Evolutionary conservation across 192 early-diverging fungal genomes (phyloP).

Genomic region (Anaeromyces robustus): DNA sequence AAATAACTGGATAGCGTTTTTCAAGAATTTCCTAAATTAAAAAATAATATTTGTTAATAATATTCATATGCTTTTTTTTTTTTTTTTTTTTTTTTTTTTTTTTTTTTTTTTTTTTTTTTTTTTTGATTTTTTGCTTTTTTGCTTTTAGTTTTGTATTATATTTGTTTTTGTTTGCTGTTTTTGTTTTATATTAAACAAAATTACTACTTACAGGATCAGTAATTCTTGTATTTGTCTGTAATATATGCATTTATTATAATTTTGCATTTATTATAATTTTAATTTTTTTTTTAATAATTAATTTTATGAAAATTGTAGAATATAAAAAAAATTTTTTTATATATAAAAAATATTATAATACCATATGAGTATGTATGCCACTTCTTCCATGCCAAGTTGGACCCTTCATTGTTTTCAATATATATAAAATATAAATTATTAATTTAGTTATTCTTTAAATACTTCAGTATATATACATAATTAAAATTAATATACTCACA

Average conservation of each 20-base stretch:
- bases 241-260: slow-evolving; percentile 10
- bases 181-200: too few species aligned
- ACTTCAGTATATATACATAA: too few species aligned
- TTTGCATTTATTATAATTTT: too few species aligned
- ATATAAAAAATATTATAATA: not conserved
- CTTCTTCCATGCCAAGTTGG: slow-evolving; percentile 76
- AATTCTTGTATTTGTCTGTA: slow-evolving; percentile 96
- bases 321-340: not conserved
- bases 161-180: too few species aligned
- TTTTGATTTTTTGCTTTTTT: too few species aligned
- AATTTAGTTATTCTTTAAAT: too few species aligned
- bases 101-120: too few species aligned
- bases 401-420: slow-evolving; percentile 34
- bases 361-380: slow-evolving; percentile 16
- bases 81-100: too few species aligned
- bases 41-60: not conserved
- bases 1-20: slow-evolving; percentile 59
- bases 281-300: too few species aligned
- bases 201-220: slow-evolving; percentile 91
- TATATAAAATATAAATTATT: not conserved
- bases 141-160: too few species aligned
- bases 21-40: not conserved
- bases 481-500: not conserved
- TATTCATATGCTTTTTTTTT: too few species aligned
- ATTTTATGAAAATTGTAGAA: too few species aligned